phyloP scores from a whole-genome alignment of 495 filamentous ascomycete genomes.

The Parathielavia appendiculata region DNA sequence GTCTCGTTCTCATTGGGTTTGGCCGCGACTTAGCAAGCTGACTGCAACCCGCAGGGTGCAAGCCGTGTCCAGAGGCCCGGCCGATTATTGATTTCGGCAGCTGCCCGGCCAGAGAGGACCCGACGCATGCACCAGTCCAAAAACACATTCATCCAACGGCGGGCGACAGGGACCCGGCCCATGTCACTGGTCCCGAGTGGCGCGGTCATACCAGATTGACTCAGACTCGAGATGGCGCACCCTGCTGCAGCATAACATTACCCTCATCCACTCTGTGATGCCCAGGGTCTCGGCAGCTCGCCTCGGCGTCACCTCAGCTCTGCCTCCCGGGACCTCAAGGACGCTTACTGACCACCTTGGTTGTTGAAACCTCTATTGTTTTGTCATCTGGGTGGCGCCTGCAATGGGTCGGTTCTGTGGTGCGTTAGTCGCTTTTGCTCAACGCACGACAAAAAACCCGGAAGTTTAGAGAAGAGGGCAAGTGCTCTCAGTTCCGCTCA shows the following conservation, averaged over 20 bases:
- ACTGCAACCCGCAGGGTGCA: background rate
- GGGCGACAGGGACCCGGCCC: conserved; percentile 13
- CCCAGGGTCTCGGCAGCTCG: conserved; percentile 27
- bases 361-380: background rate
- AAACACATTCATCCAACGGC: conserved; percentile 7
- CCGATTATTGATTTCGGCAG: conserved; percentile 21
- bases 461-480: background rate
- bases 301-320: conserved; percentile 9
- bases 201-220: conserved; percentile 34
- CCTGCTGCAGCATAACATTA: conserved; percentile 25
- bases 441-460: background rate
- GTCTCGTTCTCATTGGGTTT: conserved; percentile 16
- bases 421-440: background rate
- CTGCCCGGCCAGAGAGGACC: conserved; percentile 11
- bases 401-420: background rate
- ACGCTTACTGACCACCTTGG: too few relatives aligned
- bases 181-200: conserved; percentile 26
- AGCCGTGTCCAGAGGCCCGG: conserved; percentile 3
- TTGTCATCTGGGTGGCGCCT: background rate
- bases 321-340: background rate
- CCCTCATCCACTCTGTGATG: conserved; percentile 18
- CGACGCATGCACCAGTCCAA: conserved; percentile 6
- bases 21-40: background rate
- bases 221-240: conserved; percentile 33
- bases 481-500: background rate